Base-by-base conservation (phyloP, 768 basidiomycete genomes). In the Mycena galericulata region DNA sequence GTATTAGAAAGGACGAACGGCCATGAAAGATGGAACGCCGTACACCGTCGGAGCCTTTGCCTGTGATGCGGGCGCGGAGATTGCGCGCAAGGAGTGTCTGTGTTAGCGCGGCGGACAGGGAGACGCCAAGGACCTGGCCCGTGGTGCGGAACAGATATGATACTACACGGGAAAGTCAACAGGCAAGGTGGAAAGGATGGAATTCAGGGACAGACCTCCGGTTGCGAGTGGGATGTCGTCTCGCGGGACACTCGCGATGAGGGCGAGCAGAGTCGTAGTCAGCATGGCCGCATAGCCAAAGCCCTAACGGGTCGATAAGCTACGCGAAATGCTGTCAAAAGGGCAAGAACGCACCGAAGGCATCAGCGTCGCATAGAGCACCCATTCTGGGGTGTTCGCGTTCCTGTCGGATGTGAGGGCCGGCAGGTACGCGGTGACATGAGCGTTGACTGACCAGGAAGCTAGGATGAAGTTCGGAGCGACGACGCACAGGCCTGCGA, bases 111-210 rank as follows among this genome's bases (percentile, higher is more conserved):
- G 89, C 88, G 61, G 84, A 86, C 34, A 91, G 77, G 57, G 89
- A 87, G 36, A 94, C 93, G 34, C 92, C 93, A 55, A 93, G 83
- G 40, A 94, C 92, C 76, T 93, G 92, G 1, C 92, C 92, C 14
- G 88, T 87, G 3, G 90, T 92, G 45, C 91, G 82, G 82, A 91
- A 92, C 32, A 92, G 81, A 75, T 93, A 93, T 10, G 89, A 88
- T 74, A 92, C 90, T 91, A 73, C 10, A 5, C 18, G 10, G 9
- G 29, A 38, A 32, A 1, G 36, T 30, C 22, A 36, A 32, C 11
- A 22, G 17, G n/a, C 32, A 36, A 40, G 6, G 17, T 12, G 46
- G 1, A 20, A 30, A 54, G 22, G 12, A 11, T 18, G 27, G 14
- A 63, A 36, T 36, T n/a, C n/a, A n/a, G 34, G 34, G 81, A 17